Conservation (phyloP, 805 yeast species). For the Yarrowia porcina region DNA sequence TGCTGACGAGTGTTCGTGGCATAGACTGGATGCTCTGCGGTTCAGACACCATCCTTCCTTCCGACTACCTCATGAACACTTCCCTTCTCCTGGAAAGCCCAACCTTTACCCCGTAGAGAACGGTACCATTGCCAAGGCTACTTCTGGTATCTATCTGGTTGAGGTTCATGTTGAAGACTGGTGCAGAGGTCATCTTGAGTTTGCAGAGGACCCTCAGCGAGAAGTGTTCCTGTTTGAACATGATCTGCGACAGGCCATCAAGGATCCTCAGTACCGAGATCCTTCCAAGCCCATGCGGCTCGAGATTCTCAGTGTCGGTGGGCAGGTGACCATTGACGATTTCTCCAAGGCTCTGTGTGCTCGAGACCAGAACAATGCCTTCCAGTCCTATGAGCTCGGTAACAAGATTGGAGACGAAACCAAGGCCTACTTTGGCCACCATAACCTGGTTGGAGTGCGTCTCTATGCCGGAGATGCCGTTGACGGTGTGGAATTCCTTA, state of each 20-base stretch:
- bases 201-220: constrained; percentile 57
- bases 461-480: constrained; percentile 73
- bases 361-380: constrained; percentile 8
- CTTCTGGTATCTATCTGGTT: constrained; percentile 68
- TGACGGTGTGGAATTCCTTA: constrained; percentile 70
- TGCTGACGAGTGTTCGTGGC: constrained; percentile 80
- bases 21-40: constrained; percentile 71
- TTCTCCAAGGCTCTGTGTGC: constrained; percentile 44
- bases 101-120: constrained; percentile 47
- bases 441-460: constrained; percentile 48
- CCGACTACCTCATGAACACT: constrained; percentile 59
- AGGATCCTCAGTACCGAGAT: constrained; percentile 37
- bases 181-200: constrained; percentile 60
- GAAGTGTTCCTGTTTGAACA: constrained; percentile 50
- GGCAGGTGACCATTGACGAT: constrained; percentile 53
- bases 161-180: constrained; percentile 62
- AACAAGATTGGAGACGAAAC: constrained; percentile 34
- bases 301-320: constrained; percentile 57
- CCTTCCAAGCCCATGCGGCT: constrained; percentile 45
- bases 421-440: constrained; percentile 35
- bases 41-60: constrained; percentile 81
- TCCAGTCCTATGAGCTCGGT: constrained; percentile 31
- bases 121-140: constrained; percentile 50
- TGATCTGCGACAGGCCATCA: constrained; percentile 43
- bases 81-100: constrained; percentile 42